These are phyloP conservation scores for Phoenix dactylifera DNA, from an alignment of 176 grass and related monocot species.

Conservation along the genomic window DNA sequence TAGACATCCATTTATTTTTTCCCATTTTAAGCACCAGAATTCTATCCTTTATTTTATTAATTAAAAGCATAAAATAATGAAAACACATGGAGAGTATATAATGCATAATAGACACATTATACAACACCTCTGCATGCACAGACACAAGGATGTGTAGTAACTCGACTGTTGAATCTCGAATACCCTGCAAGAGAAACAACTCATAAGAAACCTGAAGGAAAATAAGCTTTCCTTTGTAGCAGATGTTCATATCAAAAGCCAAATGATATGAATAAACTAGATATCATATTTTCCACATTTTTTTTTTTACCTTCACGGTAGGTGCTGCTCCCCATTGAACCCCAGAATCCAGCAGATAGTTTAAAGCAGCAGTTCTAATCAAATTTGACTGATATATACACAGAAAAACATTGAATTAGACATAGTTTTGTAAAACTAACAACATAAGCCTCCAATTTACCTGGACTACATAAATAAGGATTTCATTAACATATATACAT, in stretches of 20 bases:
- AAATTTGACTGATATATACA: conserved; percentile 53
- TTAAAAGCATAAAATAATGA: conserved; percentile 8
- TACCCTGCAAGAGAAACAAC: conserved; percentile 50
- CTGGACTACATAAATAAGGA: too few species aligned
- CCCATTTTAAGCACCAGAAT: too few species aligned
- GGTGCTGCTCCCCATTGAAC: conserved; percentile 84
- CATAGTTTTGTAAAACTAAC: too few species aligned
- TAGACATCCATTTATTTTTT: too few species aligned
- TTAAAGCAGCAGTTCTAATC: conserved; percentile 74
- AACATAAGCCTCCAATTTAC: too few species aligned
- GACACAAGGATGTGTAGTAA: conserved; percentile 94
- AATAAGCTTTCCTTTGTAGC: too few species aligned
- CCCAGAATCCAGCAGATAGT: conserved; percentile 82
- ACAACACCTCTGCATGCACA: conserved; percentile 79
- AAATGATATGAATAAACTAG: too few species aligned
- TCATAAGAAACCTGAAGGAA: too few species aligned
- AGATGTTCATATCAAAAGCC: too few species aligned
- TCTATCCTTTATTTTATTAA: background rate
- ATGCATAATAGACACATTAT: conserved; percentile 19
- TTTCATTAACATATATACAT: too few species aligned
- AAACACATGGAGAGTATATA: conserved; percentile 13
- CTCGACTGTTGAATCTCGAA: conserved; percentile 91
- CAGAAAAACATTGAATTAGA: too few species aligned
- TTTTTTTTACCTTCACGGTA: conserved; percentile 61
- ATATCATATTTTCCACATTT: too few species aligned